Base-by-base conservation (phyloP, 768 basidiomycete genomes). In the Naganishia onofrii region DNA sequence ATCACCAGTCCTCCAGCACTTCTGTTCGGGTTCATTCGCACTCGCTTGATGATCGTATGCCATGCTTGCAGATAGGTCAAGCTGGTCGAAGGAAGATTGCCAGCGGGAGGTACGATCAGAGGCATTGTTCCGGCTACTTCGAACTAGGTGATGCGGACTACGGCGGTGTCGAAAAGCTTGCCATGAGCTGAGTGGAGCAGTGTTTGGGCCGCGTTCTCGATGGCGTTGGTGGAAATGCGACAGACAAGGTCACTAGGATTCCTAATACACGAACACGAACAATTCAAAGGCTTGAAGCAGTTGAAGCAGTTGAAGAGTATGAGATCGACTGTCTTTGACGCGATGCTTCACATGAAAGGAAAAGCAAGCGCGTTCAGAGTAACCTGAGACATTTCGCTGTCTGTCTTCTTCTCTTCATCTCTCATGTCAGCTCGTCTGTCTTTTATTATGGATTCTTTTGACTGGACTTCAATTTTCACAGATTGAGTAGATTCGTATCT, bases 41-140 rank as follows among this genome's bases (percentile, higher is more conserved):
- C 78, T 15, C 78, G 66, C 10, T 76, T 76, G 19, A 79, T 70
- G 70, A 81, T 79, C 17, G 76, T 76, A 44, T 75, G 75, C 75
- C 79, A 81, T 15, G 78, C 80, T 57, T 79, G 70, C 17, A 74
- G 74, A 64, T 81, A 81, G 57, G 76, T 77, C 34, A 78, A 71
- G 21, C 77, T 78, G 12, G 73, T 74, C 0, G 76, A 70, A 8
- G 76, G 71, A 19, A 77, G 71, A 64, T 77, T 73, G n/a, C 76
- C 73, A 23, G 74, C 71, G 21, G 80, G 80, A 0, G 80, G 80
- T 15, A 76, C 73, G 26, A 81, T 66, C 44, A 81, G 75, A 13
- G 80, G 80, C 80, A 81, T 81, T 31, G 65, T 34, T 63, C 23
- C 60, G 42, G 42, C 60, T 38, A n/a, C 36, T 44, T 44, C 23